Percentiles rank a stretch among this genome's conserved stretches.
Evolutionary conservation across 768 basidiomycete genomes (phyloP).

Genomic region (Amanita pallidorosea): DNA sequence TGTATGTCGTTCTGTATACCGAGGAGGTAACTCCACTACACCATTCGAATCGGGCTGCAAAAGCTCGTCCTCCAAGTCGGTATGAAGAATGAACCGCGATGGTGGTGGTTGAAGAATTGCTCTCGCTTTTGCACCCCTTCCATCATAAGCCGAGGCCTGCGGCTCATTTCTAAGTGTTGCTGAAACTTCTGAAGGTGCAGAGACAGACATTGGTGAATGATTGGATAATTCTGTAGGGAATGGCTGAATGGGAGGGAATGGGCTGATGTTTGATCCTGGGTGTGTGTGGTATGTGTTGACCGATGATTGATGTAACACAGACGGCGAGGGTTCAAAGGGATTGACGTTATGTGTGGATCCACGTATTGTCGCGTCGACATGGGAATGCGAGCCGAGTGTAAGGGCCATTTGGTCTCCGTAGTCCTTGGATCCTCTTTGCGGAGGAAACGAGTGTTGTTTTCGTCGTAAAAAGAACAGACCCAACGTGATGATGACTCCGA

Average conservation of each 20-base stretch:
- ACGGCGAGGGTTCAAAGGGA: neutral
- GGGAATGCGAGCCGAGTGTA: neutral
- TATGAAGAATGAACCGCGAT: conserved; percentile 55
- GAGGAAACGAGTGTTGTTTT: conserved; percentile 12
- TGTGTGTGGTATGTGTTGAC: conserved; percentile 6
- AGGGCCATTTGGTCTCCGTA: neutral
- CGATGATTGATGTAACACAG: conserved; percentile 6
- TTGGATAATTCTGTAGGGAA: conserved; percentile 13
- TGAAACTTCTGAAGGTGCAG: neutral
- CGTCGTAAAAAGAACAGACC: conserved; percentile 36
- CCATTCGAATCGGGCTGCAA: conserved; percentile 34
- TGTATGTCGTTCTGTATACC: conserved; percentile 45
- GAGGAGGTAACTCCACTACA: conserved; percentile 67
- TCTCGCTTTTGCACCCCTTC: conserved; percentile 50
- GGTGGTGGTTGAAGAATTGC: conserved; percentile 23
- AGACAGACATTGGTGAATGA: conserved; percentile 7
- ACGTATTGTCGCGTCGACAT: neutral
- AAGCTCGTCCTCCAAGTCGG: conserved; percentile 50
- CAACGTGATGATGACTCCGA: conserved; percentile 40
- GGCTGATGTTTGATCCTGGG: conserved; percentile 3
- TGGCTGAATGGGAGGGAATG: neutral
- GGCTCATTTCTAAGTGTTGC: neutral
- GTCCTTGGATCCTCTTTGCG: neutral
- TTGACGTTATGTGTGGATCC: neutral
- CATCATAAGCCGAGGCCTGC: conserved; percentile 13